These are phyloP conservation scores for Lepidopterella palustris DNA, from an alignment of 495 filamentous ascomycete species.

Conservation along the genomic window DNA sequence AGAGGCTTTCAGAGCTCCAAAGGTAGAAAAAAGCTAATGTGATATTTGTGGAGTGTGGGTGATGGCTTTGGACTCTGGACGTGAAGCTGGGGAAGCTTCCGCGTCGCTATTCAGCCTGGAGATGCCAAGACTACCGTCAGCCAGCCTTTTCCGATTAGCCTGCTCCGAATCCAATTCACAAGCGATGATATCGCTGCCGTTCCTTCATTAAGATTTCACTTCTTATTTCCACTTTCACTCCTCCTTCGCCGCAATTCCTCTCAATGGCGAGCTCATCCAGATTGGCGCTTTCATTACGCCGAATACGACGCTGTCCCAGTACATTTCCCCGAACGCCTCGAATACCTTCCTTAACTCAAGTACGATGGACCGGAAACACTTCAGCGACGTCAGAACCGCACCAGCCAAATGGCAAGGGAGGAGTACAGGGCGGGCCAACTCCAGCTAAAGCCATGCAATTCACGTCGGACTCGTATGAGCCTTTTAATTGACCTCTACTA, in stretches of 20 bases:
- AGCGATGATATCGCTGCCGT: no score
- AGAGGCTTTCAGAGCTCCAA: neutral
- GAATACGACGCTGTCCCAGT: conserved; percentile 5
- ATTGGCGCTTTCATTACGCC: conserved; percentile 21
- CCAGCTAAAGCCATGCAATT: conserved; percentile 55
- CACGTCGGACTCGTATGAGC: conserved; percentile 63
- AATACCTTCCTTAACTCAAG: conserved; percentile 15
- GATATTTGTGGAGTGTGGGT: conserved; percentile 5
- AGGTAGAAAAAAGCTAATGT: neutral
- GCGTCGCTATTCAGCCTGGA: conserved; percentile 24
- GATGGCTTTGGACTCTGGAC: neutral
- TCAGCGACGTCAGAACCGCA: conserved; percentile 41
- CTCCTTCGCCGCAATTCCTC: neutral
- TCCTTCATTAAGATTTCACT: no score
- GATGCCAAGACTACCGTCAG: no score
- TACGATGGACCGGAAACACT: conserved; percentile 22
- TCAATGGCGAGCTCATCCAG: conserved; percentile 27
- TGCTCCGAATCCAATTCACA: no score
- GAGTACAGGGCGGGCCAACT: conserved; percentile 29
- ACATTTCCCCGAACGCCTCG: conserved; percentile 1
- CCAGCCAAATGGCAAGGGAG: conserved; percentile 32
- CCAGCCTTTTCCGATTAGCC: no score
- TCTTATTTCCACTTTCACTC: neutral
- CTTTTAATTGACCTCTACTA: neutral
- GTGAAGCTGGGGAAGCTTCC: conserved; percentile 30